Percentiles rank a stretch among this genome's conserved stretches.
Evolutionary conservation across 2,329 filamentous ascomycete species (phyloP).

Genomic region (Penicillium sp.): DNA sequence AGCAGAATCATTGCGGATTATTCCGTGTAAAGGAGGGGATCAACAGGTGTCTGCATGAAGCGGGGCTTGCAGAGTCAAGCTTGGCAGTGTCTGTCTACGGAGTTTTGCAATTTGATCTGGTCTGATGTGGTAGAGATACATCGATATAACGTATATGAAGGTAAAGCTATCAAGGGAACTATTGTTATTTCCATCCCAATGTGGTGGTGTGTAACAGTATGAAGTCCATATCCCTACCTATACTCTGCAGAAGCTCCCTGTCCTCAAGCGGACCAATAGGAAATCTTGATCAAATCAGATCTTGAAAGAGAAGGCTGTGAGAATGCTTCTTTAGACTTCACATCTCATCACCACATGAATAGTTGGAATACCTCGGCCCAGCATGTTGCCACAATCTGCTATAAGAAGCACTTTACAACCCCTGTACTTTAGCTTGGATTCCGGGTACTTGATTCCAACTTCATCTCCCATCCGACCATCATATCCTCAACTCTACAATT

Average conservation of each 20-base stretch:
- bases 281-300: not conserved
- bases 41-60: not conserved
- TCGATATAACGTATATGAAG: not conserved
- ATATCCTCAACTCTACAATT: not conserved
- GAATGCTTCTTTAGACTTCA: not conserved
- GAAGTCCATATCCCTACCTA: too few species aligned
- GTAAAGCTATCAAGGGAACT: too few species aligned
- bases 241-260: not conserved
- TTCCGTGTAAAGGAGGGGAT: not conserved
- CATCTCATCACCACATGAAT: not conserved
- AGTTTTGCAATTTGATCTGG: not conserved
- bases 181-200: too few species aligned
- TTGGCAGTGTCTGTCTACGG: not conserved
- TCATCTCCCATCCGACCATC: not conserved
- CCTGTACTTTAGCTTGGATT: not conserved
- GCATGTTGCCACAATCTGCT: too few species aligned
- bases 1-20: too few species aligned
- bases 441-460: not conserved
- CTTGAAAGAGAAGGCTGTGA: not conserved
- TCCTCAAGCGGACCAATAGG: not conserved
- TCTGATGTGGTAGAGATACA: not conserved
- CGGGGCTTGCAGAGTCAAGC: not conserved
- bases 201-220: too few species aligned
- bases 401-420: too few species aligned
- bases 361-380: not conserved